Evolutionary conservation across 1,284 basidiomycete genomes (phyloP).

Genomic region (Boletus smithii): DNA sequence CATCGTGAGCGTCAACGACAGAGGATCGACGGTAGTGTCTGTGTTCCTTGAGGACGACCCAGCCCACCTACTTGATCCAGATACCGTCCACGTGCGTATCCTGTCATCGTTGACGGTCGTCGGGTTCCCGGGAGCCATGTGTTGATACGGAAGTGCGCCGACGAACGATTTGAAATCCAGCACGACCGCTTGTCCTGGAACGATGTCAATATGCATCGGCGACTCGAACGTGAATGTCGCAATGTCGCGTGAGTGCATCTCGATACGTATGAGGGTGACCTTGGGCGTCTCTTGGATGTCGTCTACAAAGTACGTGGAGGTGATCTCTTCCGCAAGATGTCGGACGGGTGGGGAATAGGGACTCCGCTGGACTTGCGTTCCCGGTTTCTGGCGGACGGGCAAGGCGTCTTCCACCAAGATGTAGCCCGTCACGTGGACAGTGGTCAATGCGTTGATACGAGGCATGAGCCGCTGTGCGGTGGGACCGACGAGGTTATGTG

Average conservation of each 20-base stretch:
- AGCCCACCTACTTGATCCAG: constrained; percentile 28
- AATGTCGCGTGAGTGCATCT: constrained; percentile 45
- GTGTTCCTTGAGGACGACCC: neutral
- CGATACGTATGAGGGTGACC: constrained; percentile 36
- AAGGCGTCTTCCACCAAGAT: constrained; percentile 53
- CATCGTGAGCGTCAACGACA: constrained; percentile 22
- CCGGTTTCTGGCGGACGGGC: constrained; percentile 45
- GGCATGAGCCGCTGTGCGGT: constrained; percentile 54
- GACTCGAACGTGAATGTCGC: constrained; percentile 55
- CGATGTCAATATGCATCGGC: constrained; percentile 34
- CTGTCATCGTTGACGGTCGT: constrained; percentile 58
- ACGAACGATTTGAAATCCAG: constrained; percentile 53
- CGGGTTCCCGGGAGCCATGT: constrained; percentile 49
- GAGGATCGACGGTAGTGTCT: neutral
- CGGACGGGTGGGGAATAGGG: constrained; percentile 60
- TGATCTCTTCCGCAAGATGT: constrained; percentile 48
- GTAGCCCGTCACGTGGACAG: constrained; percentile 49
- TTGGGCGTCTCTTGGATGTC: constrained; percentile 28
- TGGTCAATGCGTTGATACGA: constrained; percentile 49
- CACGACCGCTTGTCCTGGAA: constrained; percentile 53
- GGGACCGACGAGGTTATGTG: constrained; percentile 47
- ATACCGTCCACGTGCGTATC: constrained; percentile 65
- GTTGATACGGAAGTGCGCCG: constrained; percentile 45
- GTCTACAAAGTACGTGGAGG: constrained; percentile 27
- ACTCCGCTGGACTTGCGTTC: constrained; percentile 38